A percentile compares a stretch with the other conserved stretches of the same genome.
Evolutionary conservation across 1,139 yeast species (phyloP).

Genomic region (Saccharomycopsis hybrid): DNA sequence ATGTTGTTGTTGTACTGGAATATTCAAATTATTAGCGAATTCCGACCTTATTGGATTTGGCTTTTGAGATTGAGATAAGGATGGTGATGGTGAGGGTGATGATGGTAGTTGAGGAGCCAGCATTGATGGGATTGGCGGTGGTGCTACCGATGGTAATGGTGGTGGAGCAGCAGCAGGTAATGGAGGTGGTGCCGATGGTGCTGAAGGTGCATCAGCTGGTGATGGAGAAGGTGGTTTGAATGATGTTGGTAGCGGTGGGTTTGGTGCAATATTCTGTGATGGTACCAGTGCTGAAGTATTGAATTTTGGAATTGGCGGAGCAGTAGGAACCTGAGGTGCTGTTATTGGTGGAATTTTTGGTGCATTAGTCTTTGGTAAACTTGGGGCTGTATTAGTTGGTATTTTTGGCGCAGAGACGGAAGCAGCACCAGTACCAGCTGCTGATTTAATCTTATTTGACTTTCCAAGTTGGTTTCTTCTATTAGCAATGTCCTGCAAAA

Average conservation of each 20-base stretch:
- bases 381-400: slow-evolving; percentile 1
- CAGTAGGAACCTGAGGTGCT: not conserved
- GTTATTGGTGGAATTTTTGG: not conserved
- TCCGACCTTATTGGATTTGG: no score
- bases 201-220: slow-evolving; percentile 7
- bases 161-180: not conserved
- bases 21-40: no score
- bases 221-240: slow-evolving; percentile 3
- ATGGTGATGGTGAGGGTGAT: slow-evolving; percentile 18
- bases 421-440: not conserved
- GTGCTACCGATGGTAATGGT: slow-evolving; percentile 22
- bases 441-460: not conserved
- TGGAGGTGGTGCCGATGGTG: slow-evolving; percentile 21
- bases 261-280: slow-evolving; percentile 20
- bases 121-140: slow-evolving; percentile 29
- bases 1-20: slow-evolving; percentile 22
- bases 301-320: slow-evolving; percentile 7
- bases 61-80: slow-evolving; percentile 24
- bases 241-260: not conserved
- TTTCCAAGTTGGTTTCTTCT: not conserved
- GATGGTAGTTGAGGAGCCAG: slow-evolving; percentile 23
- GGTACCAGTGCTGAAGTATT: slow-evolving; percentile 19
- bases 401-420: slow-evolving; percentile 3
- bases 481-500: slow-evolving; percentile 10
- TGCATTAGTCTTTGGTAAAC: not conserved